Base-by-base conservation (phyloP, 768 basidiomycete species). In the Lentinus brumalis region DNA sequence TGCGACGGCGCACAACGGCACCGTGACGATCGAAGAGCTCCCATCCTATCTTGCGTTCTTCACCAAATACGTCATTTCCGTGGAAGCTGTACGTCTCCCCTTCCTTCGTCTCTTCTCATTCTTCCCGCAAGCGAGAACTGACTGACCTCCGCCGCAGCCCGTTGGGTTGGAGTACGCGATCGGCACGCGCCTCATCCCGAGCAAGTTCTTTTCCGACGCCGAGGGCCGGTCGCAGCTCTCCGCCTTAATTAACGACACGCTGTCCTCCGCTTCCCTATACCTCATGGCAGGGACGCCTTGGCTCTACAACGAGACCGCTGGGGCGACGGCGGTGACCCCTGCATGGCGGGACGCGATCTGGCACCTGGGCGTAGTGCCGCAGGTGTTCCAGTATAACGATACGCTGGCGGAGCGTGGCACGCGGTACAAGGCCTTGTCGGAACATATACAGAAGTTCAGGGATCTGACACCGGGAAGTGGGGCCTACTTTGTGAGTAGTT, bases 31-130 rank as follows among this genome's bases (percentile, higher is more conserved):
- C 53, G 69, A 74, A 59, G 68, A 70, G 42, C 51, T 75, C 8
- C 69, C 72, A 3, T 73, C 73, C 26, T 76, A 71, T 69, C 49
- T 68, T 31, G 60, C 67, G 3, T 75, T 76, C 65, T 77, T 74
- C 68, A 52, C 50, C 35, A 73, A 73, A 60, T 73, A 73, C 50
- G 70, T 73, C n/a, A 39, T 66, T 5, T 10, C 63, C 5, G 69
- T 70, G 11, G 63, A 75, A 60, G 68, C 67, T 8, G 67, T 70
- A 42, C n/a, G 66, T 56, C n/a, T 10, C 21, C 26, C 38, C 29
- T 38, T 30, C 29, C 30, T 39, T 18, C 35, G 30, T 16, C 41
- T 44, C 58, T 9, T 15, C 16, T 39, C 46, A 54, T 32, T 29
- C 29, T 18, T 26, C 5, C 5, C 9, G 31, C 46, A 14, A 14